Percentiles rank a stretch among this genome's conserved stretches.
phyloP scores from a whole-genome alignment of 2,329 filamentous ascomycete species.

The Fusarium poae region DNA sequence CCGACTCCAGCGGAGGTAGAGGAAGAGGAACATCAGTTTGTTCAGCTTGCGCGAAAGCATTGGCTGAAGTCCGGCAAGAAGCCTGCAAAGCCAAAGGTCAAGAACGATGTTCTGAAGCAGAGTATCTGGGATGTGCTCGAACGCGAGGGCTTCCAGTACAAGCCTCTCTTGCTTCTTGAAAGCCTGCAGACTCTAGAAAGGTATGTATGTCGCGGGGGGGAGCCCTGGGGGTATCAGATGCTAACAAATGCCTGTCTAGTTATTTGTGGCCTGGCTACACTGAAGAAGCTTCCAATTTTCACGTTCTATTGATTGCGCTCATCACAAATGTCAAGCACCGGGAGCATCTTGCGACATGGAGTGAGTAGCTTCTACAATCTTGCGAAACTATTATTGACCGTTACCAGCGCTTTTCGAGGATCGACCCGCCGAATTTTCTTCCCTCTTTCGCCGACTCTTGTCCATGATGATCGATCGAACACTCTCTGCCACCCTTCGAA shows the following conservation, averaged over 20 bases:
- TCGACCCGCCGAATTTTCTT: constrained; percentile 84
- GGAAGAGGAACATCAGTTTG: constrained; percentile 78
- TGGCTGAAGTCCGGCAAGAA: constrained; percentile 80
- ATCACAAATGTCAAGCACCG: constrained; percentile 90
- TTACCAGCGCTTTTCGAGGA: constrained; percentile 77
- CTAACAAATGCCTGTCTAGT: constrained; percentile 59
- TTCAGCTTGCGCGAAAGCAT: constrained; percentile 82
- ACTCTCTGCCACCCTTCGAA: constrained; percentile 75
- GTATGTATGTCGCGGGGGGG: constrained; percentile 55
- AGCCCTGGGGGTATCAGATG: constrained; percentile 28
- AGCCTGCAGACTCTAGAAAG: constrained; percentile 90
- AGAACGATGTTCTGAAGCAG: constrained; percentile 86
- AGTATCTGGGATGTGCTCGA: constrained; percentile 92
- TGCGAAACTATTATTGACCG: constrained; percentile 33
- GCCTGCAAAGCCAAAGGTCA: constrained; percentile 76
- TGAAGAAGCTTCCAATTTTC: constrained; percentile 89
- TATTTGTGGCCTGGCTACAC: constrained; percentile 96
- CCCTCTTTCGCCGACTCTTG: constrained; percentile 87
- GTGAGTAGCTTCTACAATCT: constrained; percentile 59
- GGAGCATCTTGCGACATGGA: constrained; percentile 90
- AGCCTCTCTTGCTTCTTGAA: constrained; percentile 85
- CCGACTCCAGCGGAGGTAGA: constrained; percentile 75
- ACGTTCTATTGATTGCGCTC: constrained; percentile 87
- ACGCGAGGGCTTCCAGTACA: constrained; percentile 81
- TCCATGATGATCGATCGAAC: constrained; percentile 85